Percentiles rank a stretch among this genome's conserved stretches.
Conservation (phyloP, 1,284 basidiomycete genomes). For the Sporisorium iseilematis-ciliati region DNA sequence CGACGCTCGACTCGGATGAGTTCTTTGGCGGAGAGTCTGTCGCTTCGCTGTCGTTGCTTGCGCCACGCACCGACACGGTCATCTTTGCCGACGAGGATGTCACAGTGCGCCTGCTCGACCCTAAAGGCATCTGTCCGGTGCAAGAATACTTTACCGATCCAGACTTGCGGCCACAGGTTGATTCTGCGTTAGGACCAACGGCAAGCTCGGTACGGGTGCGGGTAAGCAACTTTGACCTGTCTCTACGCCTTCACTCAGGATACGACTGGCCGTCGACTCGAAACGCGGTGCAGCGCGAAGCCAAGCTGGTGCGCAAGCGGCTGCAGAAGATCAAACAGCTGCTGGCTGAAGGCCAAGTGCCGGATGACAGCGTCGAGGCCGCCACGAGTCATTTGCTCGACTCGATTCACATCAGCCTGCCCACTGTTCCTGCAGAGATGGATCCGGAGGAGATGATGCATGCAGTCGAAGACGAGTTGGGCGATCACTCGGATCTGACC, state of each 20-base stretch:
- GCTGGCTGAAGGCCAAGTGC: slow-evolving; percentile 88
- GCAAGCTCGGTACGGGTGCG: slow-evolving; percentile 49
- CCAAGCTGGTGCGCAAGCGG: slow-evolving; percentile 85
- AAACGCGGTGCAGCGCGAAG: slow-evolving; percentile 85
- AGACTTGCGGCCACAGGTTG: slow-evolving; percentile 32
- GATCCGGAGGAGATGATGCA: slow-evolving; percentile 77
- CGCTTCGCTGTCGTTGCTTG: slow-evolving; percentile 50
- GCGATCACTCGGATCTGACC: slow-evolving; percentile 72
- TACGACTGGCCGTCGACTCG: slow-evolving; percentile 93
- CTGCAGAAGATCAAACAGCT: slow-evolving; percentile 92
- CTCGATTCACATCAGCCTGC: slow-evolving; percentile 77
- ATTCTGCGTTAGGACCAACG: slow-evolving; percentile 26
- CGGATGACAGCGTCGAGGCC: slow-evolving; percentile 84
- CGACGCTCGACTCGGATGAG: slow-evolving; percentile 73
- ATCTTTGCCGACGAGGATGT: slow-evolving; percentile 82
- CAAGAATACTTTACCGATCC: slow-evolving; percentile 55
- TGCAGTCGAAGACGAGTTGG: slow-evolving; percentile 86
- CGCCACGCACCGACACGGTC: slow-evolving; percentile 70
- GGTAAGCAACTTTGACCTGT: slow-evolving; percentile 49
- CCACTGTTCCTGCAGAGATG: slow-evolving; percentile 44
- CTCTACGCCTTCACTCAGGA: slow-evolving; percentile 70
- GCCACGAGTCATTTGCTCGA: slow-evolving; percentile 87
- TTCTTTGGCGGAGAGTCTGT: slow-evolving; percentile 66
- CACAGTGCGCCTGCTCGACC: slow-evolving; percentile 82
- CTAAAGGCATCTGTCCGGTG: slow-evolving; percentile 72